These are phyloP conservation scores for Cystobasidium tubakii DNA, from an alignment of 768 basidiomycete genomes.

Conservation along the genomic window DNA sequence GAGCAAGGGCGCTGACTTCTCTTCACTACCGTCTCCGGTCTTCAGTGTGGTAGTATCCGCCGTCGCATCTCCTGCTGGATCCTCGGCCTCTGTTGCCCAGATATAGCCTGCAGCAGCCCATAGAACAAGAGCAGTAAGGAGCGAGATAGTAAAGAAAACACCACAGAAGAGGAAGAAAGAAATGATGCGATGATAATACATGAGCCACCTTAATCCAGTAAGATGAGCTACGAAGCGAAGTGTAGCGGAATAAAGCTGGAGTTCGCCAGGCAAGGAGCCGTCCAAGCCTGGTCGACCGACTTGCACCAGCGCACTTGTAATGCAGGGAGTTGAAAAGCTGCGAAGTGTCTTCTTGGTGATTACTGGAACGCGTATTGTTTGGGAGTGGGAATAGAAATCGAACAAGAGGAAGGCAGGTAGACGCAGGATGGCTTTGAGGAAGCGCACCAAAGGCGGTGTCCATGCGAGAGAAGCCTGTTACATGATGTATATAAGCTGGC, in stretches of 20 bases:
- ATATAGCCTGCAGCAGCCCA: constrained; percentile 18
- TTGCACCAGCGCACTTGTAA: neutral
- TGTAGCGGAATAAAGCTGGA: constrained; percentile 31
- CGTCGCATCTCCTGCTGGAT: neutral
- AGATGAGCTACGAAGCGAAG: constrained; percentile 29
- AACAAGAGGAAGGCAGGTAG: constrained; percentile 15
- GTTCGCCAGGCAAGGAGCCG: neutral
- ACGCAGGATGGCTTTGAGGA: constrained; percentile 14
- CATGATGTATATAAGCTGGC: neutral
- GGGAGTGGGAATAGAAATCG: constrained; percentile 5
- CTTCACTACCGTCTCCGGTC: neutral
- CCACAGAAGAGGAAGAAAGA: constrained; percentile 31
- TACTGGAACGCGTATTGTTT: constrained; percentile 20
- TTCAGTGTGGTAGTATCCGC: neutral
- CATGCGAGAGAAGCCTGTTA: constrained; percentile 31
- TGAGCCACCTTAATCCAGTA: constrained; percentile 32
- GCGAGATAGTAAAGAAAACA: constrained; percentile 33
- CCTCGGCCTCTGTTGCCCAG: neutral
- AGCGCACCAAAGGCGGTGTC: constrained; percentile 3
- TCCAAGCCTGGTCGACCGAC: constrained; percentile 17
- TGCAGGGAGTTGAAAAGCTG: neutral
- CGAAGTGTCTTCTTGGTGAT: neutral
- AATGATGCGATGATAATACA: constrained; percentile 35
- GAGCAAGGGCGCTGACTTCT: neutral
- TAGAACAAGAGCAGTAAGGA: neutral